phyloP scores from a whole-genome alignment of 1,139 yeast genomes.

The Arxiozyma slooffiae region DNA sequence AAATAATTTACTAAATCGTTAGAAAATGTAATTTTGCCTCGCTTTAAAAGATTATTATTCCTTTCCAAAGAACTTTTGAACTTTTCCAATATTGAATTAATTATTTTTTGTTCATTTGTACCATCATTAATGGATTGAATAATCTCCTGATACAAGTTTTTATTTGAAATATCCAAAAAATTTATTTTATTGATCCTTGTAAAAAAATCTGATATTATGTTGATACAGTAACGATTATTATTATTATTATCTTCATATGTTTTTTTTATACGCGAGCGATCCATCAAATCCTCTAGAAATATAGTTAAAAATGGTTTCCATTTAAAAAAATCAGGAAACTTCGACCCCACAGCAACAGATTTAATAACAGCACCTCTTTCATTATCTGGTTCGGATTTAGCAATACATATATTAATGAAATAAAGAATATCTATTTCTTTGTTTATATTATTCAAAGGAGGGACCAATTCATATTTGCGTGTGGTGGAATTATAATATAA shows the following conservation, averaged over 20 bases:
- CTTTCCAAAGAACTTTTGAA: not conserved
- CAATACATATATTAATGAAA: conserved; percentile 22
- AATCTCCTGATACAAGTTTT: not conserved
- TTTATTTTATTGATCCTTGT: not conserved
- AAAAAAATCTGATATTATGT: not conserved
- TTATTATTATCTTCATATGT: conserved; percentile 2
- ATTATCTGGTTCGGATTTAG: conserved; percentile 19
- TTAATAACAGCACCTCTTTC: conserved; percentile 25
- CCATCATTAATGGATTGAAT: not conserved
- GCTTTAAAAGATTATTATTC: not conserved
- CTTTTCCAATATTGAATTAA: not conserved
- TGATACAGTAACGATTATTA: not conserved
- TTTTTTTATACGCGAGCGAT: not conserved
- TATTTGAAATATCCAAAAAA: not conserved
- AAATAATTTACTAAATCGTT: not conserved
- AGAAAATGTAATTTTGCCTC: not conserved
- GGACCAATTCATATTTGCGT: conserved; percentile 16
- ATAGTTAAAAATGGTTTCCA: conserved; percentile 28
- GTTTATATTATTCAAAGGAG: conserved; percentile 7
- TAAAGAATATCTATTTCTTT: conserved; percentile 10
- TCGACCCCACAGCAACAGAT: conserved; percentile 39
- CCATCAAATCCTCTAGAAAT: conserved; percentile 33
- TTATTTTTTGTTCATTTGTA: not conserved
- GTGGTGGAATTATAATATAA: conserved; percentile 17
- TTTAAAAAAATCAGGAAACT: conserved; percentile 39